These are phyloP conservation scores for Perkinsus marinus DNA, from an alignment of 169 alveolate species.

Conservation along the genomic window DNA sequence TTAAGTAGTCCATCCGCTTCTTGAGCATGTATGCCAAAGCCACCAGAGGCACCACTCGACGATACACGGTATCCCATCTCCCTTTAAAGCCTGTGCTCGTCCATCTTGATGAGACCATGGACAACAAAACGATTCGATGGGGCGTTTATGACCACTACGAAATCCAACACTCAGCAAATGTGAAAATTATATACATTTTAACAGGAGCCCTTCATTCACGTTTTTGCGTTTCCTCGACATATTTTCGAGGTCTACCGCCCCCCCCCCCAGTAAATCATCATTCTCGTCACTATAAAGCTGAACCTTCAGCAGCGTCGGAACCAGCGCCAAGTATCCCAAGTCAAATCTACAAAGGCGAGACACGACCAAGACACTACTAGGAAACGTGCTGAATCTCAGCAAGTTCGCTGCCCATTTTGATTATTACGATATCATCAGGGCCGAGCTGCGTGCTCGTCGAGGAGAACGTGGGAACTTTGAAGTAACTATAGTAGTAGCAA, in stretches of 20 bases:
- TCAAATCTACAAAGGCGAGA: neutral
- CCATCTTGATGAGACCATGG: neutral
- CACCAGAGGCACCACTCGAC: neutral
- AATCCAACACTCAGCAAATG: neutral
- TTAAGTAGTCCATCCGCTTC: neutral
- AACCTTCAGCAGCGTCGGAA: neutral
- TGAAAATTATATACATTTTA: neutral
- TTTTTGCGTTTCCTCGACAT: neutral
- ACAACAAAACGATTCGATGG: too few relatives aligned
- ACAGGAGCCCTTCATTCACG: neutral
- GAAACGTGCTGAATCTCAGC: neutral
- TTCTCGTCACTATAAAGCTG: neutral
- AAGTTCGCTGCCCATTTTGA: constrained; percentile 34
- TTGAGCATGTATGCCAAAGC: neutral
- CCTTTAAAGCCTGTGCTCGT: neutral
- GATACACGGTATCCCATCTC: neutral
- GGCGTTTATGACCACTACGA: neutral
- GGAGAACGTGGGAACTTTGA: neutral
- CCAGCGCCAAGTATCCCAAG: neutral
- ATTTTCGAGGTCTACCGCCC: neutral
- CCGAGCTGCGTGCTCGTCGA: constrained; percentile 39
- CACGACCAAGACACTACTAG: too few relatives aligned
- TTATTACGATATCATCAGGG: constrained; percentile 38
- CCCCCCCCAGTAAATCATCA: neutral
- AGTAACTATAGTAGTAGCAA: too few relatives aligned